Conservation (phyloP, 257 asterid species). For the Henckelia pumila region DNA sequence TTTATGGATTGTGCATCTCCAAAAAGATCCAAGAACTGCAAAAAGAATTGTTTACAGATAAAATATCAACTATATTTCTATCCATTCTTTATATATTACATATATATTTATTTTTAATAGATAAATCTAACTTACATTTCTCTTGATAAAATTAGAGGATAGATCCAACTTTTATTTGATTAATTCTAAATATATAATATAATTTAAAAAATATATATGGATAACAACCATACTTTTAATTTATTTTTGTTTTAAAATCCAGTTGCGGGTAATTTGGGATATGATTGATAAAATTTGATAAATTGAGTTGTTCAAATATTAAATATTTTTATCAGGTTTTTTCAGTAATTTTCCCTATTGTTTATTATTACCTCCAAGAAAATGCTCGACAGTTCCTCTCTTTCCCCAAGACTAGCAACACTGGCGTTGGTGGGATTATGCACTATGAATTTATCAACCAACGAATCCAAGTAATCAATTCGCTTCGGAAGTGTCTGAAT, state of each 20-base stretch:
- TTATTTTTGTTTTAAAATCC: too few species aligned
- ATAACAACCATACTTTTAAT: neutral
- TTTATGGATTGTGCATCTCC: slow-evolving; percentile 66
- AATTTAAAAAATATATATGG: too few species aligned
- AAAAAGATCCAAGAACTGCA: slow-evolving; percentile 94
- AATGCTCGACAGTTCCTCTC: slow-evolving; percentile 91
- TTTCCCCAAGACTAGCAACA: slow-evolving; percentile 68
- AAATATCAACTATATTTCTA: neutral
- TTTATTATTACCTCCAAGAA: slow-evolving; percentile 72
- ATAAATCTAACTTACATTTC: too few species aligned
- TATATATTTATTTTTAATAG: too few species aligned
- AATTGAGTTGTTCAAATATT: neutral
- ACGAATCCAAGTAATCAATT: slow-evolving; percentile 70
- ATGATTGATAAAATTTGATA: neutral
- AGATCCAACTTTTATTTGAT: neutral
- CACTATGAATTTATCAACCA: slow-evolving; percentile 70
- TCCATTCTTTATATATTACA: neutral
- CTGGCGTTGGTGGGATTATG: slow-evolving; percentile 51
- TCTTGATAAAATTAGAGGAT: neutral
- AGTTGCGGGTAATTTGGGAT: neutral
- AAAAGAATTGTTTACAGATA: slow-evolving; percentile 22
- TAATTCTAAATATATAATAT: too few species aligned
- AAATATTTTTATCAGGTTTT: neutral
- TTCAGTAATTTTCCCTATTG: neutral
- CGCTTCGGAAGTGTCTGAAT: slow-evolving; percentile 84